Percentiles rank a stretch among this genome's conserved stretches.
Conservation (phyloP, 1,284 basidiomycete species). For the Puccinia coronata region DNA sequence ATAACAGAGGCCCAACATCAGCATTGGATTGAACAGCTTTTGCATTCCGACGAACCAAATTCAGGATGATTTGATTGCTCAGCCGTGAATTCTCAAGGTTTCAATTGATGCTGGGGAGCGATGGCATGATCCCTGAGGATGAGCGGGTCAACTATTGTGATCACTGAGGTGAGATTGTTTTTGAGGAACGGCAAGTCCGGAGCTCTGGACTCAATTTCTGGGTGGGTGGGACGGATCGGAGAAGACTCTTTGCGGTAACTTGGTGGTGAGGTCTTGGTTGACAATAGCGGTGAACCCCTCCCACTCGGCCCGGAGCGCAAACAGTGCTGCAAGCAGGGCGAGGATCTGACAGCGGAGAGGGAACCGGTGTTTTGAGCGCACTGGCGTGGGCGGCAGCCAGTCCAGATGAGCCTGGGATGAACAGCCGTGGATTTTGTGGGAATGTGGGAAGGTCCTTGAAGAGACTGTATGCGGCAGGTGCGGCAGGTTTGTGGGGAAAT, state of each 20-base stretch:
- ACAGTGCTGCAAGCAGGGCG: neutral
- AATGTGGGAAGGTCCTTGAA: slow-evolving; percentile 30
- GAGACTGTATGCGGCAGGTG: neutral
- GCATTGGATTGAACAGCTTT: slow-evolving; percentile 21
- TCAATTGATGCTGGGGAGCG: slow-evolving; percentile 9
- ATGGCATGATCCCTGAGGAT: slow-evolving; percentile 2
- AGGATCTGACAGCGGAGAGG: slow-evolving; percentile 10
- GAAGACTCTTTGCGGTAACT: too few species aligned
- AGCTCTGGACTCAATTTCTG: neutral
- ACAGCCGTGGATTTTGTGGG: neutral
- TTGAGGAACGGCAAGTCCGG: too few species aligned
- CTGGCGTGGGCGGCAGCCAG: slow-evolving; percentile 12
- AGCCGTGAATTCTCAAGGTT: neutral
- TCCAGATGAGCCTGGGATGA: neutral
- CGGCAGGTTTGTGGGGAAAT: neutral
- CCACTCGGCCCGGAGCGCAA: too few species aligned
- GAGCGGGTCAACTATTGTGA: slow-evolving; percentile 18
- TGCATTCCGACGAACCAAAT: slow-evolving; percentile 11
- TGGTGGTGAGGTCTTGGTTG: too few species aligned
- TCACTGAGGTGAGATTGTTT: too few species aligned
- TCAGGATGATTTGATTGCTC: neutral
- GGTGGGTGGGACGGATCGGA: neutral
- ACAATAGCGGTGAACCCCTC: too few species aligned
- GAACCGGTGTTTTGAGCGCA: neutral
- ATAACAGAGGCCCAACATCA: slow-evolving; percentile 19